Percentiles rank a stretch among this genome's conserved stretches.
These are phyloP conservation scores for Mediolabrus comicus DNA, from an alignment of 108 stramenopile species.

Conservation along the genomic window DNA sequence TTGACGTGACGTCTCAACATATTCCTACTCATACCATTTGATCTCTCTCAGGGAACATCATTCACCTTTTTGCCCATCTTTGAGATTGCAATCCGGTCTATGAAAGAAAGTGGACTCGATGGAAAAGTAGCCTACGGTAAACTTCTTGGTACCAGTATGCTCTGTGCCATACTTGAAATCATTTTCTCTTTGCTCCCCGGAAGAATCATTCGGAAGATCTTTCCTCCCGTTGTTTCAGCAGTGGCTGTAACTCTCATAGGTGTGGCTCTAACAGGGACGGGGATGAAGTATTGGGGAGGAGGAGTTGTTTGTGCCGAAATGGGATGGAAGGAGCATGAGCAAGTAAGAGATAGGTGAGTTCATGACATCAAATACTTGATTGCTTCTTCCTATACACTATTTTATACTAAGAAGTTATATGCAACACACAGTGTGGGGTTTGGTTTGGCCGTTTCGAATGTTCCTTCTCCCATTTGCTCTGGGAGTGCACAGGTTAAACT, in stretches of 20 bases:
- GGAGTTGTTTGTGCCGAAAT: conserved; percentile 81
- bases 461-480: conserved; percentile 48
- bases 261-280: conserved; percentile 73
- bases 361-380: too few species aligned
- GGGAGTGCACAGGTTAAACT: conserved; percentile 41
- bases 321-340: conserved; percentile 62
- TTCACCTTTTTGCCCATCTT: conserved; percentile 79
- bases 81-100: conserved; percentile 67
- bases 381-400: too few species aligned
- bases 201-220: conserved; percentile 49
- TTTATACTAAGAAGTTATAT: neutral
- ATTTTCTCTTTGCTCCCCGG: conserved; percentile 53
- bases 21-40: neutral
- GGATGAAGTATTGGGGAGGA: conserved; percentile 88
- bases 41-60: conserved; percentile 42
- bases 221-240: conserved; percentile 74
- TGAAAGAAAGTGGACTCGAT: conserved; percentile 55
- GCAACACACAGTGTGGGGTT: conserved; percentile 24
- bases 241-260: conserved; percentile 82
- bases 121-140: conserved; percentile 74
- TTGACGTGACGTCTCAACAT: neutral
- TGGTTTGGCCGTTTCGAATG: conserved; percentile 14
- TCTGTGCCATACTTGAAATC: conserved; percentile 68
- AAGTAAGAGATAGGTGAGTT: conserved; percentile 6
- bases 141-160: conserved; percentile 72